Conservation (phyloP, 768 basidiomycete species). For the Mycena floridula region DNA sequence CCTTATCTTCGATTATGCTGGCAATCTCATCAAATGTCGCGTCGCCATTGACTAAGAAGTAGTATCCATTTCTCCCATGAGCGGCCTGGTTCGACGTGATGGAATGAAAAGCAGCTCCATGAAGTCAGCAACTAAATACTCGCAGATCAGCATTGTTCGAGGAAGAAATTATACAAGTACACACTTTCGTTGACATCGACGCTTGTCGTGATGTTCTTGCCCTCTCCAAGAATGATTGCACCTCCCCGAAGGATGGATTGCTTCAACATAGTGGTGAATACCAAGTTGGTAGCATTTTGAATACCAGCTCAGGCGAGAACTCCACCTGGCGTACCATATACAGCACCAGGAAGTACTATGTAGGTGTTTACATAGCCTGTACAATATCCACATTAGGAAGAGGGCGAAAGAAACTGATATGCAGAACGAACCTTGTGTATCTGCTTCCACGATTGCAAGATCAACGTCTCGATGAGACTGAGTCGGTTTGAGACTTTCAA, state of each 20-base stretch:
- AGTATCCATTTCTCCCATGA: conserved; percentile 18
- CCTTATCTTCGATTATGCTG: conserved; percentile 6
- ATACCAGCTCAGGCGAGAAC: conserved; percentile 11
- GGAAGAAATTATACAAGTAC: too few relatives aligned
- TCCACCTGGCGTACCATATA: conserved; percentile 16
- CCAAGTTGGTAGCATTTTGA: conserved; percentile 10
- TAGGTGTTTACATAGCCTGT: conserved; percentile 37
- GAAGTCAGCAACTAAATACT: conserved; percentile 13
- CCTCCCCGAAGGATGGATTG: conserved; percentile 13
- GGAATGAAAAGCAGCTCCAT: conserved; percentile 11
- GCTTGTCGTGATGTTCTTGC: conserved; percentile 18
- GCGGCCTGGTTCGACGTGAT: conserved; percentile 11
- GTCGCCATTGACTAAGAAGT: conserved; percentile 16
- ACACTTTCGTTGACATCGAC: conserved; percentile 19
- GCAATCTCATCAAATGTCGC: conserved; percentile 11
- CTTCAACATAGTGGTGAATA: conserved; percentile 16
- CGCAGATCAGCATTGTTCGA: too few relatives aligned
- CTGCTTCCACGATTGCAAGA: conserved; percentile 36
- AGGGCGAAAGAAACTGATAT: background rate
- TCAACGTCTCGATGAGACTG: conserved; percentile 50
- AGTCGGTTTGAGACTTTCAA: conserved; percentile 37
- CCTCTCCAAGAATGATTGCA: conserved; percentile 16
- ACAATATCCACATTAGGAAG: background rate
- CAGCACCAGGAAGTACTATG: conserved; percentile 40
- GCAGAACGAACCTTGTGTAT: conserved; percentile 32